A percentile compares a stretch with the other conserved stretches of the same genome.
These are phyloP conservation scores for Ammopiptanthus mongolicus DNA, from an alignment of 306 rosid species.

Conservation along the genomic window DNA sequence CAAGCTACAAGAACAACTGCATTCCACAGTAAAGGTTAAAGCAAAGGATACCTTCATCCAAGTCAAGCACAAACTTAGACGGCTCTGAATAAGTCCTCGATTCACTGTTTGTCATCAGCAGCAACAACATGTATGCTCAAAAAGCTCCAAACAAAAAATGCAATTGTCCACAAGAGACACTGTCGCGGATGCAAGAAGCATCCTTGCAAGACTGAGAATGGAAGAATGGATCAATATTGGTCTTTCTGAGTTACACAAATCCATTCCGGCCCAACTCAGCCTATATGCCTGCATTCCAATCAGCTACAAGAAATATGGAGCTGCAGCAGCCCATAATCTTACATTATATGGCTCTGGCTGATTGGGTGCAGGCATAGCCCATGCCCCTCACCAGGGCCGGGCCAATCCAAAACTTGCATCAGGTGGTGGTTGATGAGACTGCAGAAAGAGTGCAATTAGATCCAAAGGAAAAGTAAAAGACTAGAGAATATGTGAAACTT, in stretches of 20 bases:
- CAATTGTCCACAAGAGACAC: conserved; percentile 22
- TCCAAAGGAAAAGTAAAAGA: not conserved
- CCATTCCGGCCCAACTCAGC: conserved; percentile 66
- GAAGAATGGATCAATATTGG: conserved; percentile 33
- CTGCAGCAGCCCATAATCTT: conserved; percentile 28
- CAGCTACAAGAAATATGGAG: conserved; percentile 37
- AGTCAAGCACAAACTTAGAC: conserved; percentile 40
- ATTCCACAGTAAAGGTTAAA: not conserved
- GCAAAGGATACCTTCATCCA: conserved; percentile 53
- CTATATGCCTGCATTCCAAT: conserved; percentile 87
- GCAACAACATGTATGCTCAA: conserved; percentile 21
- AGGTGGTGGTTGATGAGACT: conserved; percentile 92
- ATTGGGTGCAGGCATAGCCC: conserved; percentile 95
- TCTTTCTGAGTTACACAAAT: conserved; percentile 20
- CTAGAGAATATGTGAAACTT: not conserved
- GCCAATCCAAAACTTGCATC: conserved; percentile 96
- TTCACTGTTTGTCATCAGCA: conserved; percentile 31
- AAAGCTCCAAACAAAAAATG: conserved; percentile 3
- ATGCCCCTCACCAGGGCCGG: conserved; percentile 99
- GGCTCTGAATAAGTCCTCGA: conserved; percentile 37
- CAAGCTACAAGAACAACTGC: not conserved
- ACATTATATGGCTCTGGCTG: conserved; percentile 40
- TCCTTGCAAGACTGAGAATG: conserved; percentile 56
- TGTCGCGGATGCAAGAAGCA: conserved; percentile 50
- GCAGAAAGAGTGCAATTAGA: conserved; percentile 18